Conservation (phyloP, 768 basidiomycete species). For the Mycena vitilis region DNA sequence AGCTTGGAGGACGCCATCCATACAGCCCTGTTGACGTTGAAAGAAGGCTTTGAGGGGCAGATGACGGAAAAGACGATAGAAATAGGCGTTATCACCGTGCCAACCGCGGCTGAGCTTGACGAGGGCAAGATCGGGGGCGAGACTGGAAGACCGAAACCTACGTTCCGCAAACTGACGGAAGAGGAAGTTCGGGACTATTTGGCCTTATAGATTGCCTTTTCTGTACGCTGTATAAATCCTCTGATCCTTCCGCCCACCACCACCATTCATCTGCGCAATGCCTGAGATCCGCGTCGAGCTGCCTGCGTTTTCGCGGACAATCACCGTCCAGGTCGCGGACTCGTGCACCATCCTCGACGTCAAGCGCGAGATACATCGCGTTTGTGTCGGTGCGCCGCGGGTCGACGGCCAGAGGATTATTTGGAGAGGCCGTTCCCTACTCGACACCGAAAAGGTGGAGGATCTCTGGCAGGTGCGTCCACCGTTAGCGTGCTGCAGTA, state of each 20-base stretch:
- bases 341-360: slow-evolving; percentile 68
- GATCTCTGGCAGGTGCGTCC: slow-evolving; percentile 76
- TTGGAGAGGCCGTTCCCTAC: slow-evolving; percentile 76
- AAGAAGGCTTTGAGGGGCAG: slow-evolving; percentile 99
- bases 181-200: slow-evolving; percentile 98
- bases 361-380: slow-evolving; percentile 71
- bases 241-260: slow-evolving; percentile 14
- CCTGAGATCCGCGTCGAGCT: slow-evolving; percentile 73
- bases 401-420: slow-evolving; percentile 82
- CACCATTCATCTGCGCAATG: no score
- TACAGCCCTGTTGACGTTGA: slow-evolving; percentile 95
- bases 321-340: slow-evolving; percentile 62
- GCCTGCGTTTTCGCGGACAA: slow-evolving; percentile 79
- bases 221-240: slow-evolving; percentile 42
- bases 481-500: background rate
- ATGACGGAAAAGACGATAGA: slow-evolving; percentile 99
- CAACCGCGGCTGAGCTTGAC: slow-evolving; percentile 76
- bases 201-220: slow-evolving; percentile 66
- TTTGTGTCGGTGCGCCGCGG: slow-evolving; percentile 73
- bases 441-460: slow-evolving; percentile 71
- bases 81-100: slow-evolving; percentile 95
- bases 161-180: slow-evolving; percentile 95
- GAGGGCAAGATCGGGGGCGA: slow-evolving; percentile 76
- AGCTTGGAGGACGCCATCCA: slow-evolving; percentile 99
- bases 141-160: slow-evolving; percentile 80